Evolutionary conservation across 768 basidiomycete genomes (phyloP), one percentile per base, ranked within the genome.

Genomic region (Hypholoma sublateritium): DNA sequence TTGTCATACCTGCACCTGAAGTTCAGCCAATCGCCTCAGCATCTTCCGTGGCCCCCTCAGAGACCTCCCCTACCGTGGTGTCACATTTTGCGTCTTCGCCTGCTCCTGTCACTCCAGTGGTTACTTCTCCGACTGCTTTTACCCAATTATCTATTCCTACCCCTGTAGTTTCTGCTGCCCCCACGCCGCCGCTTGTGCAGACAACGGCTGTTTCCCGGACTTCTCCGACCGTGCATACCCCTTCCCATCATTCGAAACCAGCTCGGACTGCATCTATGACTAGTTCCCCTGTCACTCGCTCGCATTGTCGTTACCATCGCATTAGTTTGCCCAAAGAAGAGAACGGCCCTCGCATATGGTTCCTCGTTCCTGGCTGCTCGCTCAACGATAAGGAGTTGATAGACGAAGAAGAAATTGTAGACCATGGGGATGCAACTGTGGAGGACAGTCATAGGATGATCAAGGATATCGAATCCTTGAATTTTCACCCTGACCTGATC

Each of bases 311-410:
- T 39, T 89, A 84, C 67, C 86, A 85, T 64, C 83, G 80, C 57
- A 85, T 89, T 63, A 85, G 84, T 59, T 66, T 89, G 19, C 86
- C 85, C 1, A 73, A 71, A 37, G 79, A 80, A 53, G 82, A 84
- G 52, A 73, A 75, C 28, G 78, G 80, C 4, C 76, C 75, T 32
- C 80, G 82, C 6, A 70, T 85, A n/a, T 78, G 64, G 60, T 89
- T 89, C 70, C 76, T 88, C 28, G 84, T 88, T 5, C 88, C 88
- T 0, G 86, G 86, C 1, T 89, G 88, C 61, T 82, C 86, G 6
- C 77, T 89, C 41, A 77, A 76, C 28, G 77, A 88, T 62, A 62
- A 64, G 36, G 78, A 82, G 57, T 67, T 88, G 48, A 86, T 88
- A 72, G 67, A 77, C 28, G 79, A 86, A 50, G 80, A 87, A 60